Base-by-base conservation (phyloP, 2,329 filamentous ascomycete genomes). In the Penicillium sp. region DNA sequence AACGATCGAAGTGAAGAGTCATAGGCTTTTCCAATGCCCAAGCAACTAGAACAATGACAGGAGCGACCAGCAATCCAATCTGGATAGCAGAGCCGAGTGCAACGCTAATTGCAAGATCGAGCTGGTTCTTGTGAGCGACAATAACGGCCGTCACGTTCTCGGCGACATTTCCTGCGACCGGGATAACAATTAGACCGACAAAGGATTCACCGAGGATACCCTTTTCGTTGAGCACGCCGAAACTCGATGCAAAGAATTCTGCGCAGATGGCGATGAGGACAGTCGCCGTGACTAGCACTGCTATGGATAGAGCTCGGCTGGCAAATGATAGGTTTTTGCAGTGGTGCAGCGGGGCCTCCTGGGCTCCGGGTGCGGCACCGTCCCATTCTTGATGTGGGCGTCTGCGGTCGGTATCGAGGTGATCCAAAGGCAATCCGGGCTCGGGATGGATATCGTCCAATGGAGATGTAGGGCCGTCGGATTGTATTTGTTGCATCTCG, bases 61-160 rank as follows among this genome's bases (percentile, higher is more conserved):
- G 88, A 4, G 87, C 90, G 52, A 90, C 81, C 68, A 90, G 88
- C 8, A 90, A 78, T 14, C 87, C 78, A 69, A 90, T 90, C 73
- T 90, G 88, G 63, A 90, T 90, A 48, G 84, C 87, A 61, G 83
- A 87, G 55, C 88, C 88, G 8, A 90, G 82, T 5, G 87, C 86
- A 21, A 90, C 87, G 61, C 86, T 87, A 53, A 90, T 90, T 1
- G 88, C 87, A 35, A 90, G 75, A 71, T 90, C 87, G 86, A 90
- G 89, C 77, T 90, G 89, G 74, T 90, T 89, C 76, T 89, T 89
- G 73, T 85, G 83, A 0, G 87, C 88, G 8, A 90, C 87, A 6
- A 84, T 86, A 22, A 90, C 82, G 4, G 88, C 86, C 3, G 88
- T 90, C 13, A 89, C 85, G 70, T 90, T 87, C 73, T 90, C 88